Percentiles rank a stretch among this genome's conserved stretches.
These are phyloP conservation scores for Durusdinium trenchii DNA, from an alignment of 73 alveolate genomes.

Conservation along the genomic window DNA sequence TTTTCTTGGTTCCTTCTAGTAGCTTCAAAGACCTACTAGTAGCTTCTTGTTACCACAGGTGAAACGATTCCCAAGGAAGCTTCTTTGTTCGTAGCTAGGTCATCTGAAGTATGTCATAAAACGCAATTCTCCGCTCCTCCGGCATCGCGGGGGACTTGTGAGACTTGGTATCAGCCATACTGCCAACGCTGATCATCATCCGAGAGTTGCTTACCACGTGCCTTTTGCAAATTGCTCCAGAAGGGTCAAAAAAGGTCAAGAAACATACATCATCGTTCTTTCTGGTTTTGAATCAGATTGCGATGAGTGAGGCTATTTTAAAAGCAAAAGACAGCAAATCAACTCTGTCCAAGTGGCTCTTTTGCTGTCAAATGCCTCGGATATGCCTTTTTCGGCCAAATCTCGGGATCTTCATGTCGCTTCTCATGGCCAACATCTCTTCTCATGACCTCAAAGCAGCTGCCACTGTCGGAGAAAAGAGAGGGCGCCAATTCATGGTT, in stretches of 20 bases:
- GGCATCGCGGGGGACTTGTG: neutral
- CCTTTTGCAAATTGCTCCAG: no score
- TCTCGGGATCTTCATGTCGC: neutral
- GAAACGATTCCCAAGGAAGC: no score
- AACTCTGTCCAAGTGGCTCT: neutral
- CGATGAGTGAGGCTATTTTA: neutral
- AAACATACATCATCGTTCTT: no score
- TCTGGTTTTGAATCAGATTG: no score
- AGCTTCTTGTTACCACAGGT: no score
- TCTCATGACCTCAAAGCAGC: slow-evolving; percentile 14
- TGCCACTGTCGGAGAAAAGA: neutral
- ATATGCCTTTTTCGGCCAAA: no score
- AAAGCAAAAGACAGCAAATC: neutral
- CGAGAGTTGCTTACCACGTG: no score
- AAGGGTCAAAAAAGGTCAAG: no score
- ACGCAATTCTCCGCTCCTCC: neutral
- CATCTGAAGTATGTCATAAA: no score
- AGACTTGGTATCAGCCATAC: neutral
- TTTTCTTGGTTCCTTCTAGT: no score
- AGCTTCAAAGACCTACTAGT: no score
- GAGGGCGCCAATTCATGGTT: neutral
- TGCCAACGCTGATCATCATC: neutral
- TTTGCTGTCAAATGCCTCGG: neutral
- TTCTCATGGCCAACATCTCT: slow-evolving; percentile 9
- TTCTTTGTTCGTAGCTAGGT: no score